Base-by-base conservation (phyloP, 805 yeast species). In the Pichia nanzhaoensis region DNA sequence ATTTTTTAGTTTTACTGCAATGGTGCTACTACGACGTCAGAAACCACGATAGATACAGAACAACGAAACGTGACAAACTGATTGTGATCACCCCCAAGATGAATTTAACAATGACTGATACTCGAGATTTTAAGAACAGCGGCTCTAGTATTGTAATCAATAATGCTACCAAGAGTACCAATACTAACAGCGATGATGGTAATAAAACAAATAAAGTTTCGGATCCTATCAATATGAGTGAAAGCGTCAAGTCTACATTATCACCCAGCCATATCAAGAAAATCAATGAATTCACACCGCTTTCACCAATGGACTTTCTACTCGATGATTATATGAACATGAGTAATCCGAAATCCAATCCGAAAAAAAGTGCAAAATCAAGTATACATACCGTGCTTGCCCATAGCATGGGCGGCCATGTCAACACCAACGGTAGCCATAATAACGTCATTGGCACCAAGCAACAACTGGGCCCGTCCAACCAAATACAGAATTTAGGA, bases 1-100 rank as follows among this genome's bases (percentile, higher is more conserved):
- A 77, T 52, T 47, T 61, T 10, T 56, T 64, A 1, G 68, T 73
- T 42, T 60, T 77, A 21, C 58, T 67, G 38, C 82, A 77, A 54
- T 65, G 74, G 63, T 63, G 53, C 41, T 18, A 27, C 14, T 65
- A 60, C 57, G 68, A 64, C 47, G 47, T 46, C 42, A 45, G 14
- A 20, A 30, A n/a, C n/a, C n/a, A n/a, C n/a, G n/a, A n/a, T 41
- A n/a, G 21, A 19, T 22, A 31, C n/a, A 28, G 17, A 22, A 36
- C 34, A n/a, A 27, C 45, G 2, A 41, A 39, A 30, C 30, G 41
- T 22, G 39, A 42, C 17, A 41, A 37, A 30, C 28, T 44, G 30
- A 37, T 16, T 16, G 7, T 38, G 17, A 28, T 34, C 14, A 32
- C 42, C 16, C 46, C 46, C 1, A 37, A 27, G 22, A 8, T 34